Evolutionary conservation across 306 rosid species (phyloP).

Genomic region (Mimosa pudica): DNA sequence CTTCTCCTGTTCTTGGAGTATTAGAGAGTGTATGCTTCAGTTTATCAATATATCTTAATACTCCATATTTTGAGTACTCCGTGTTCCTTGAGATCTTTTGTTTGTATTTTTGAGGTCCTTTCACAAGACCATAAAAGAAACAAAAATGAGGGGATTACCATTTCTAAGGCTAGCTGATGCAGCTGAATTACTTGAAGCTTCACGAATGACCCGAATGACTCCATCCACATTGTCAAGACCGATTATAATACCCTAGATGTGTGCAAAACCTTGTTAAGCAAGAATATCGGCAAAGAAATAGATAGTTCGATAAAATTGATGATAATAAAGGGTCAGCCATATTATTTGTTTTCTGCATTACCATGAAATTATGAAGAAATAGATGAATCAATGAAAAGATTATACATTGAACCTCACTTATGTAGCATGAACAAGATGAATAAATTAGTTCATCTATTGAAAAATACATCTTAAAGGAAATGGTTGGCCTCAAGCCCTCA

Average conservation of each 20-base stretch:
- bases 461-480: not conserved
- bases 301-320: not conserved
- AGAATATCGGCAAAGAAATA: slow-evolving; percentile 1
- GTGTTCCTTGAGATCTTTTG: too few relatives aligned
- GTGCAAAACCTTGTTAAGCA: slow-evolving; percentile 29
- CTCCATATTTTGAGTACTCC: too few relatives aligned
- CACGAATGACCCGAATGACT: slow-evolving; percentile 69
- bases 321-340: not conserved
- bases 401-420: not conserved
- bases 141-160: slow-evolving; percentile 50
- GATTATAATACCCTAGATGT: slow-evolving; percentile 72
- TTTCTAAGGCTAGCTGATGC: slow-evolving; percentile 67
- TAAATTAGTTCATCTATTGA: not conserved
- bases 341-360: not conserved
- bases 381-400: not conserved
- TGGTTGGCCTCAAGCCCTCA: not conserved
- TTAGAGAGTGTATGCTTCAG: too few relatives aligned
- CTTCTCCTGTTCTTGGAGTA: too few relatives aligned
- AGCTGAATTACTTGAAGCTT: slow-evolving; percentile 70
- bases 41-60: too few relatives aligned
- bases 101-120: too few relatives aligned
- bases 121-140: slow-evolving; percentile 20
- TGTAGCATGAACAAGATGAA: not conserved
- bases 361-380: not conserved
- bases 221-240: slow-evolving; percentile 89